phyloP scores from a whole-genome alignment of 2,329 filamentous ascomycete species.

The Plectosphaerella plurivora region DNA sequence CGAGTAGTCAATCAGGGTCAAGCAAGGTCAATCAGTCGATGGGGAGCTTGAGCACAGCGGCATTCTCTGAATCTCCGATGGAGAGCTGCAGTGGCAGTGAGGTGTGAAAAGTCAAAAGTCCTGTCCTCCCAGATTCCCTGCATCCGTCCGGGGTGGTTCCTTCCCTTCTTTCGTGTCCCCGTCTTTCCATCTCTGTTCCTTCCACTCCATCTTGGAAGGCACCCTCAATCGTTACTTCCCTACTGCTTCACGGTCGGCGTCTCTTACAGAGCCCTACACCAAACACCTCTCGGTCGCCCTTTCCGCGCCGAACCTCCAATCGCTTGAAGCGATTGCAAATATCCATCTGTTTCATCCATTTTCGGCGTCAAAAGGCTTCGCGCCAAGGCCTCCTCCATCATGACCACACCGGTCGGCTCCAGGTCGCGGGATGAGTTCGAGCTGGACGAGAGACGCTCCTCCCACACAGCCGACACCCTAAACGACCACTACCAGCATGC shows the following conservation, averaged over 20 bases:
- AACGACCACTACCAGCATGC: constrained; percentile 6
- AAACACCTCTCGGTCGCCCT: background rate
- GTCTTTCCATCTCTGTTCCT: background rate
- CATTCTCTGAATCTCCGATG: background rate
- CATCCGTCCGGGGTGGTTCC: background rate
- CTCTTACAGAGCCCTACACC: background rate
- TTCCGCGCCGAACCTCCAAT: background rate
- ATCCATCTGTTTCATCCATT: background rate
- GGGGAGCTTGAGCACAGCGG: background rate
- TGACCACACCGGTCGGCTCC: background rate
- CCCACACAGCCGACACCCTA: constrained; percentile 10
- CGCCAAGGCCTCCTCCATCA: background rate
- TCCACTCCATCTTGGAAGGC: background rate
- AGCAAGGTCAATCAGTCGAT: background rate
- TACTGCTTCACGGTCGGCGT: background rate
- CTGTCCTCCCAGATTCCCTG: too few relatives aligned
- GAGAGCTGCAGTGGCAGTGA: background rate
- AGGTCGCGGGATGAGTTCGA: constrained; percentile 1
- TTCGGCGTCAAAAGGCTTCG: background rate
- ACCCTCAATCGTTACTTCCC: background rate
- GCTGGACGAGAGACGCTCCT: constrained; percentile 13
- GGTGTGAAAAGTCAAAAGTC: too few relatives aligned
- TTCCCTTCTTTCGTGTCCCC: background rate
- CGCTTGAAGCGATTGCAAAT: background rate
- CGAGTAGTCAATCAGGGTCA: background rate